A percentile compares a stretch with the other conserved stretches of the same genome.
Conservation (phyloP, 306 rosid species). For the Pterocarpus santalinus region DNA sequence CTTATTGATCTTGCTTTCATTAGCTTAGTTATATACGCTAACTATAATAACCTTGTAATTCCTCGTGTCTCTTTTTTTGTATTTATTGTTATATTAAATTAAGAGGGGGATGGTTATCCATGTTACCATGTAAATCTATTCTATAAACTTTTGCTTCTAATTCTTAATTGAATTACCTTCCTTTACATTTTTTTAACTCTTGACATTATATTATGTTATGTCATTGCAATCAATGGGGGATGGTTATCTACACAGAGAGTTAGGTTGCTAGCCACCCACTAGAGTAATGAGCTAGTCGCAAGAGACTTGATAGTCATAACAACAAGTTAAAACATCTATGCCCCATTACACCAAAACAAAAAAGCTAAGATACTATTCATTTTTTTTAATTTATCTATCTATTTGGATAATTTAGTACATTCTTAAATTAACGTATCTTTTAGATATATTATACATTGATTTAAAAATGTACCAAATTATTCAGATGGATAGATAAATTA, state of each 20-base stretch:
- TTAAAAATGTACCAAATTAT: no score
- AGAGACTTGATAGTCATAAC: neutral
- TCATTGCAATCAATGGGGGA: neutral
- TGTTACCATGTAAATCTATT: neutral
- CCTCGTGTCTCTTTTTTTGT: no score
- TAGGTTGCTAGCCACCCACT: neutral
- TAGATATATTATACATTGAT: no score
- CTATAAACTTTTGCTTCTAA: neutral
- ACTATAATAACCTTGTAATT: no score
- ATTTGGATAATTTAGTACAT: no score
- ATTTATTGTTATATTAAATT: no score
- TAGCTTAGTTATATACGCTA: no score
- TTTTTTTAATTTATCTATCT: no score
- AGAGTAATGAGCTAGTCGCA: neutral
- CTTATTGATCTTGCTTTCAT: no score
- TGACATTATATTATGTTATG: neutral
- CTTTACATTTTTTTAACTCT: neutral
- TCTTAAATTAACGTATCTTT: no score
- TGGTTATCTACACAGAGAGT: no score
- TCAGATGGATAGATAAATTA: no score
- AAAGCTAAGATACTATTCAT: neutral
- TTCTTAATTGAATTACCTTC: neutral
- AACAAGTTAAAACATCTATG: constrained; percentile 30
- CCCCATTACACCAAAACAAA: neutral
- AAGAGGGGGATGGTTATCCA: neutral